Base-by-base conservation (phyloP, 2,329 filamentous ascomycete genomes). In the Fusarium praegraminearum region DNA sequence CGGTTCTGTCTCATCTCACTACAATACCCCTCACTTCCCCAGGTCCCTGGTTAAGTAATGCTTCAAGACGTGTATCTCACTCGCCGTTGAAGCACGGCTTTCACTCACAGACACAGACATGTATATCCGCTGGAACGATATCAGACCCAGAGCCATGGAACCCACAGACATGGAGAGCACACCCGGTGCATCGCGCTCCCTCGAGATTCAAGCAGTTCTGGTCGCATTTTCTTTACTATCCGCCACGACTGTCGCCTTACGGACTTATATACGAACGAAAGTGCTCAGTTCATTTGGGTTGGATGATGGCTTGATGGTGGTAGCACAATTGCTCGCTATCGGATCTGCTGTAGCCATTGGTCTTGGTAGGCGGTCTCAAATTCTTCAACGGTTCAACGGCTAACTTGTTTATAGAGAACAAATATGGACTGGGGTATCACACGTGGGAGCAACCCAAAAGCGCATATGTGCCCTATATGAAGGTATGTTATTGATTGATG, bases 391-490 rank as follows among this genome's bases (percentile, higher is more conserved):
- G 2, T 6, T 5, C 30, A 24, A 22, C 6, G 32, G 5, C 58
- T 68, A 5, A 67, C 13, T 1, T 2, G 1, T 0, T 1, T 24
- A 1, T 6, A 68, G 65, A 68, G 9, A 68, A 52, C 13, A 64
- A 44, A 9, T 68, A 60, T 32, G 65, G 65, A 10, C 41, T 68
- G 2, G 65, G 65, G 1, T 45, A 68, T 26, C 65, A 68, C 6
- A 68, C 63, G 3, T 59, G 45, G 45, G 58, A 64, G 4, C 65
- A 68, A 15, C 40, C 64, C 1, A 9, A 35, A 16, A 28, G 24
- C 5, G 28, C 62, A 12, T 55, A 44, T 12, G 18, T 68, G 6
- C 40, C 64, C 7, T 68, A 68, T 20, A 68, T 67, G 54, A 59
- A 68, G 58, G 65, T 63, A 4, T 7, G 47, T 8, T 10, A 18